phyloP scores from a whole-genome alignment of 1,284 basidiomycete species.

The Phylloboletellus chloephorus region DNA sequence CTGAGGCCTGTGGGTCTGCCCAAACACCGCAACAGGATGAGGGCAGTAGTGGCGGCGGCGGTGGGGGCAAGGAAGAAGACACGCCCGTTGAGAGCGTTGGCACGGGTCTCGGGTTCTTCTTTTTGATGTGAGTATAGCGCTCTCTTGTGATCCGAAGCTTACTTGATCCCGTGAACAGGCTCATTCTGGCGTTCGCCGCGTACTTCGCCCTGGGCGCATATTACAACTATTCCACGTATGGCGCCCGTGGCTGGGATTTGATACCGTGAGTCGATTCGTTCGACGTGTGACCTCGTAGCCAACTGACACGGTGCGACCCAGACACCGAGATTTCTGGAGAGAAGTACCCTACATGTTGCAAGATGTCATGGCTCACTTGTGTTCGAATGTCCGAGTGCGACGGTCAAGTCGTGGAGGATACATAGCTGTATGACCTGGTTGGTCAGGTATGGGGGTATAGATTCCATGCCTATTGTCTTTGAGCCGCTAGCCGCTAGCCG shows the following conservation, averaged over 20 bases:
- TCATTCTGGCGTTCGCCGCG: conserved; percentile 57
- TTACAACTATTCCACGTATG: conserved; percentile 80
- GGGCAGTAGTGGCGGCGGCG: conserved; percentile 32
- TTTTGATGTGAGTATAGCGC: conserved; percentile 58
- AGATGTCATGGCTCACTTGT: conserved; percentile 71
- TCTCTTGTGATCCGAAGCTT: not conserved
- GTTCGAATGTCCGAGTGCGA: conserved; percentile 62
- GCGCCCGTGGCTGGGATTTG: conserved; percentile 71
- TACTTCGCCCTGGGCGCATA: conserved; percentile 77
- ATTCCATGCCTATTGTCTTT: conserved; percentile 4
- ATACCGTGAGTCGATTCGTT: conserved; percentile 56
- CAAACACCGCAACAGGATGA: conserved; percentile 33
- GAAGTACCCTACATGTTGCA: conserved; percentile 80
- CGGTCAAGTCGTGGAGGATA: conserved; percentile 67
- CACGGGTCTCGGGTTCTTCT: conserved; percentile 78
- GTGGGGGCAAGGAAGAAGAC: conserved; percentile 31
- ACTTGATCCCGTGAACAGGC: conserved; percentile 35
- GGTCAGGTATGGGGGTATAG: conserved; percentile 3
- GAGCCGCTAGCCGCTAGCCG: not conserved
- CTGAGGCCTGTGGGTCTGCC: conserved; percentile 45
- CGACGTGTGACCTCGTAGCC: conserved; percentile 4
- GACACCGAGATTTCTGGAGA: conserved; percentile 83
- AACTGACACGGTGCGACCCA: conserved; percentile 27
- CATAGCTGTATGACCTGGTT: conserved; percentile 55
- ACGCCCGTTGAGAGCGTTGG: conserved; percentile 43